Evolutionary conservation across 768 basidiomycete species (phyloP).

Genomic region (Pleurotus ostreatus): DNA sequence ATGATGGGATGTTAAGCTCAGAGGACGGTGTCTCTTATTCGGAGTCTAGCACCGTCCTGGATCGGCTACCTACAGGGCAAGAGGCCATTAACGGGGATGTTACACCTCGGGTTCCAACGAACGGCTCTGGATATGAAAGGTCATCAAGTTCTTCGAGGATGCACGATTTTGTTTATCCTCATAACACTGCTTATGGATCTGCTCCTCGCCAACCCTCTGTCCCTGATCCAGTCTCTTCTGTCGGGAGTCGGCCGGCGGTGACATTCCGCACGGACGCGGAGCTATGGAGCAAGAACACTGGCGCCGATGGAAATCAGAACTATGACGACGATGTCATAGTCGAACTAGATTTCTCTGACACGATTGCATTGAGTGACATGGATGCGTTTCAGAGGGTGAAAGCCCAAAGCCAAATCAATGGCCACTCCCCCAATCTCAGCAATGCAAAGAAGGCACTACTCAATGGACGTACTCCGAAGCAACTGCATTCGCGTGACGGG

Average conservation of each 20-base stretch:
- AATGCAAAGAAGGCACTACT: neutral
- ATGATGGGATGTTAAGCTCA: slow-evolving; percentile 24
- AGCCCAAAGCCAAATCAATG: slow-evolving; percentile 7
- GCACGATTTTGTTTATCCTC: neutral
- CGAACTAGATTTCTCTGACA: slow-evolving; percentile 75
- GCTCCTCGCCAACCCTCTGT: neutral
- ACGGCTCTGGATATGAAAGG: neutral
- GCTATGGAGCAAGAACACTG: slow-evolving; percentile 20
- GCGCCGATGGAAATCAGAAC: slow-evolving; percentile 16
- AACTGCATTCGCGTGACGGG: neutral
- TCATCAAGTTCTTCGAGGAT: slow-evolving; percentile 1
- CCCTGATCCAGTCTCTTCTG: slow-evolving; percentile 8
- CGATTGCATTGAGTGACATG: slow-evolving; percentile 66
- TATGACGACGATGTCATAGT: slow-evolving; percentile 58
- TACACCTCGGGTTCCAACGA: slow-evolving; percentile 42
- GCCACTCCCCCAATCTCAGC: neutral
- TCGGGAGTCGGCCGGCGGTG: slow-evolving; percentile 37
- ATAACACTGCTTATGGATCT: neutral
- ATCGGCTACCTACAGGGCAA: slow-evolving; percentile 16
- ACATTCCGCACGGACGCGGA: slow-evolving; percentile 65
- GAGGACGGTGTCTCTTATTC: slow-evolving; percentile 36
- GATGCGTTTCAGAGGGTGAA: slow-evolving; percentile 40
- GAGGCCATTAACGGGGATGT: slow-evolving; percentile 45
- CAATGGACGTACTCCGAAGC: neutral
- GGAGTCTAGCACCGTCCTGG: slow-evolving; percentile 37